Conservation (phyloP, 2,329 filamentous ascomycete genomes). For the Fusarium sp. region DNA sequence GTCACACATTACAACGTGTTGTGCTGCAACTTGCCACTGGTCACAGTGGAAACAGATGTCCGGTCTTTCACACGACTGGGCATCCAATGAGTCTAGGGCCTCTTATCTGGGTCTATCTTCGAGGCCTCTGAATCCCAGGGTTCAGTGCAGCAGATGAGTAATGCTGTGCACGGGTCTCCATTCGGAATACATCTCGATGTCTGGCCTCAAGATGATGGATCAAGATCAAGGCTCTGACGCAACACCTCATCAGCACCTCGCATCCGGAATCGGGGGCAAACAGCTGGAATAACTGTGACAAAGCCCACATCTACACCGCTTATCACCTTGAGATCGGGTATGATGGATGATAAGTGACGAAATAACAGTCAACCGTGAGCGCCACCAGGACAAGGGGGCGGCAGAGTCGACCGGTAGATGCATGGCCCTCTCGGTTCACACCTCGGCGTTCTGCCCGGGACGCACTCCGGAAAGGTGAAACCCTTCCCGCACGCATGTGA, state of each 20-base stretch:
- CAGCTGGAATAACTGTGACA: neutral
- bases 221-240: neutral
- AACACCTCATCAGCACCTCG: slow-evolving; percentile 4
- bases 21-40: slow-evolving; percentile 26
- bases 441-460: slow-evolving; percentile 32
- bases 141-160: slow-evolving; percentile 13
- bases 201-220: neutral
- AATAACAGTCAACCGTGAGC: slow-evolving; percentile 3
- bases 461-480: neutral
- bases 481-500: slow-evolving; percentile 11
- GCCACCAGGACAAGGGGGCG: slow-evolving; percentile 11
- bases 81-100: slow-evolving; percentile 29
- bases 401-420: slow-evolving; percentile 15
- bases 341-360: slow-evolving; percentile 24
- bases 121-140: neutral
- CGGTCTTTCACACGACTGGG: slow-evolving; percentile 11
- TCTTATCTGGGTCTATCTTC: slow-evolving; percentile 34
- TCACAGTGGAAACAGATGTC: slow-evolving; percentile 22
- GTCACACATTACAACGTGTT: slow-evolving; percentile 5
- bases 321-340: slow-evolving; percentile 27
- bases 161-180: neutral
- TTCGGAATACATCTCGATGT: neutral
- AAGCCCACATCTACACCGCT: slow-evolving; percentile 16
- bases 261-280: slow-evolving; percentile 6
- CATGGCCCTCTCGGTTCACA: slow-evolving; percentile 14